Evolutionary conservation across 768 basidiomycete genomes (phyloP), one percentile per base, ranked within the genome.

Genomic region (Pisolithus tinctorius): DNA sequence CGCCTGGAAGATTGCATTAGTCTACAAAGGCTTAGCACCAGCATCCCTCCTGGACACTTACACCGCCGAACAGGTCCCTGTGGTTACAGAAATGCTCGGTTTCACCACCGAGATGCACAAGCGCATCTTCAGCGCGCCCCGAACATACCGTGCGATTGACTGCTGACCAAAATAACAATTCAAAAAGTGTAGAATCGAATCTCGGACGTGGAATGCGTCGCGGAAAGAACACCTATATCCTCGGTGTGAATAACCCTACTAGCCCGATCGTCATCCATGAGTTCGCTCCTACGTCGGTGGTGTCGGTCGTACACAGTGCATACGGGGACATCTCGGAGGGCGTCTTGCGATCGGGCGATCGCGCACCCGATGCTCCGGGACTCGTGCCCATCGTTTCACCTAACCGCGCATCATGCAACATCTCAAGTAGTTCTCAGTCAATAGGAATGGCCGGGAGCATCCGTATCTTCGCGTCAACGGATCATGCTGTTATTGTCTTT

Each of bases 1-100:
- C 1, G 67, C 60, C 0, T 76, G 74, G 77, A 78, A 78, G 53
- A 57, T 78, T 11, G 63, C 74, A 4, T 64, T 75, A 4, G 74
- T 73, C 6, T 49, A 65, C 34, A 74, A 73, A 47, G 64, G 67
- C 2, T 54, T 71, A 26, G 63, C 76, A 3, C 59, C 68, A 4
- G 54, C 48, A 0, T 51, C 65, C 7, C 64, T 79, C 10, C 71
- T 79, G 3, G 61, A 70, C 27, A 65, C 72, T 0, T 79, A 78
- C 49, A 63, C 59, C n/a, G 45, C 63, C 14, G 78, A 78, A 55
- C 74, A 77, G 13, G 54, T 77, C 31, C 75, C 71, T 0, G 71
- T 78, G 30, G 71, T 78, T 45, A 68, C 69, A 0, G 68, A 72
- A 48, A 76, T 76, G 73, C 69, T 79, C 25, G 52, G 71, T 44